Evolutionary conservation across 2,329 filamentous ascomycete species (phyloP).

Genomic region (Fusarium irregulare): DNA sequence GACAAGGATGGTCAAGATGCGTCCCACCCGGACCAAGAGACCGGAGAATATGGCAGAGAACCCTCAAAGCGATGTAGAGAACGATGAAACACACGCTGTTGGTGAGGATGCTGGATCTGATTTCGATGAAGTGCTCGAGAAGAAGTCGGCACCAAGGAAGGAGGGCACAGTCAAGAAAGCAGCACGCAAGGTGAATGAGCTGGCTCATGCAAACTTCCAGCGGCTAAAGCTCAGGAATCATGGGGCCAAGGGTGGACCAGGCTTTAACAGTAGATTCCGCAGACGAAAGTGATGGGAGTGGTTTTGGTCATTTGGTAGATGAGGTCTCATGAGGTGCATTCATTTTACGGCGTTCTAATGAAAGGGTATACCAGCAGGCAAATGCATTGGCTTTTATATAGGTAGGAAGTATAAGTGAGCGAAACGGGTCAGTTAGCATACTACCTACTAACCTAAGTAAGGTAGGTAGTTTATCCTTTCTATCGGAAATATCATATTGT

Average conservation of each 20-base stretch:
- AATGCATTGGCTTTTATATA: slow-evolving; percentile 9
- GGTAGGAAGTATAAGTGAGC: not conserved
- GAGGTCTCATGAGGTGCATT: slow-evolving; percentile 29
- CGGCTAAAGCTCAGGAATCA: slow-evolving; percentile 71
- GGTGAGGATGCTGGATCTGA: slow-evolving; percentile 34
- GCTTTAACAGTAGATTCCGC: slow-evolving; percentile 68
- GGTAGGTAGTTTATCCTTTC: not conserved
- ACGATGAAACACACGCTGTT: slow-evolving; percentile 51
- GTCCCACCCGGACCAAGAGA: slow-evolving; percentile 62
- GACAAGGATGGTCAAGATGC: slow-evolving; percentile 75
- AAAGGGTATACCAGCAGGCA: slow-evolving; percentile 32
- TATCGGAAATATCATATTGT: not conserved
- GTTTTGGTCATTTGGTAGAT: not conserved
- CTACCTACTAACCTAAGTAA: not conserved
- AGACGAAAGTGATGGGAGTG: slow-evolving; percentile 53
- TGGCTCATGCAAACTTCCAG: slow-evolving; percentile 75
- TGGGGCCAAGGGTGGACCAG: slow-evolving; percentile 71
- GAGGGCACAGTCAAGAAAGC: slow-evolving; percentile 63
- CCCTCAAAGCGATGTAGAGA: slow-evolving; percentile 50
- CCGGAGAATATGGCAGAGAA: slow-evolving; percentile 51
- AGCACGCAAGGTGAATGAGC: slow-evolving; percentile 70
- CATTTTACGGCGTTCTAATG: slow-evolving; percentile 27
- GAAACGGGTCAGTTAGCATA: not conserved
- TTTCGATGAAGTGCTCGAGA: slow-evolving; percentile 32
- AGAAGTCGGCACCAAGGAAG: slow-evolving; percentile 48